Conservation (phyloP, 1,284 basidiomycete species). For the Naganishia cerealis region DNA sequence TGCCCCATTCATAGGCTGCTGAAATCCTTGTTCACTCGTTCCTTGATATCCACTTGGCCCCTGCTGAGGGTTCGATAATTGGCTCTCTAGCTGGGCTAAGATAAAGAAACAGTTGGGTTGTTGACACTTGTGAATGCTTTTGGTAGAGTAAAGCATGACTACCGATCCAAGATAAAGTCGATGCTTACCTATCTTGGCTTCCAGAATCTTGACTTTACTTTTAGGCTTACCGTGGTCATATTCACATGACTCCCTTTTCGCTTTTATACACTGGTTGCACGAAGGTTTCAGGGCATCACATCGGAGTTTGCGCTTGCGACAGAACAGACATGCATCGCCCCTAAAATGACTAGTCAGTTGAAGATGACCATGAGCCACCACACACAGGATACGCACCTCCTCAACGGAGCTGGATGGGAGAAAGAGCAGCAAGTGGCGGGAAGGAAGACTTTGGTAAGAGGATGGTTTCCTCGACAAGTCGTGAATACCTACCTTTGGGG, state of each 20-base stretch:
- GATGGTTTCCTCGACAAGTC: not conserved
- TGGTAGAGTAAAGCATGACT: not conserved
- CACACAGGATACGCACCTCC: not conserved
- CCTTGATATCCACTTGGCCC: not conserved
- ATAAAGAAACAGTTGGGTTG: not conserved
- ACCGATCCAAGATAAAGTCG: not conserved
- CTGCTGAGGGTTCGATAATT: slow-evolving; percentile 20
- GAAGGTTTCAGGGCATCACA: slow-evolving; percentile 41
- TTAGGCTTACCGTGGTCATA: slow-evolving; percentile 40
- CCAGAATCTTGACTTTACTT: slow-evolving; percentile 39
- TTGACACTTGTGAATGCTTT: not conserved
- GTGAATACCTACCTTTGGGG: not conserved
- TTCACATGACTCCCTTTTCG: slow-evolving; percentile 38
- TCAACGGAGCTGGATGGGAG: slow-evolving; percentile 11
- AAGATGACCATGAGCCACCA: not conserved
- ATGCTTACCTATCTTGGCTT: slow-evolving; percentile 38
- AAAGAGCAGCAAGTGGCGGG: not conserved
- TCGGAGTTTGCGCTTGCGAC: slow-evolving; percentile 40
- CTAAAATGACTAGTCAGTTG: slow-evolving; percentile 1
- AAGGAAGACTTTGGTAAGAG: not conserved
- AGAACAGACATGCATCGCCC: slow-evolving; percentile 41
- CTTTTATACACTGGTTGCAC: slow-evolving; percentile 39
- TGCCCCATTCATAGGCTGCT: slow-evolving; percentile 1
- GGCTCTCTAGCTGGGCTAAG: slow-evolving; percentile 14
- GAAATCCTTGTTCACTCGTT: not conserved